Evolutionary conservation across 2,329 filamentous ascomycete species (phyloP), one percentile per base, ranked within the genome.

Genomic region (Juglanconis sp.): DNA sequence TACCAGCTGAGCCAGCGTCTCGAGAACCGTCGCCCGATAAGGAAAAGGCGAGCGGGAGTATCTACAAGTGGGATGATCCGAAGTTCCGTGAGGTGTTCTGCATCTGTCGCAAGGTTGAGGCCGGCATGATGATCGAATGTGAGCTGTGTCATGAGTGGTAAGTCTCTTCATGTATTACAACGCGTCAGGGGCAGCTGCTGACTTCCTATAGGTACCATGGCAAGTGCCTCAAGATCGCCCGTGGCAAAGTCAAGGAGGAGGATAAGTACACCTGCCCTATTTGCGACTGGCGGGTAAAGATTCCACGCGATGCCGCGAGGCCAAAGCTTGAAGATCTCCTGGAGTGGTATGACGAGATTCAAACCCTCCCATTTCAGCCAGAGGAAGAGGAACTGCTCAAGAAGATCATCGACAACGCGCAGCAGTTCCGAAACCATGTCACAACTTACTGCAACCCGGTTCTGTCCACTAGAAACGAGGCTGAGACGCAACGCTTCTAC

Each of bases 91-190:
- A 98, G 71, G 94, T 98, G 0, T 99, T 98, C 73, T 99, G 95
- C 74, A 96, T 99, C 66, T 99, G 95, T 76, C 87, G 95, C 62
- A 91, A 88, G 64, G 86, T 92, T 6, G 95, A 99, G 74, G 92
- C 94, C 42, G 95, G 95, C 55, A 96, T 98, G 89, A 99, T 99
- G 95, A 98, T 99, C 68, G 95, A 99, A 75, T 99, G 95, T 72
- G 95, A 98, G 72, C 81, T 97, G 44, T 99, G 95, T 74, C 94
- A 97, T 70, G 95, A 99, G 78, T 99, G 95, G 95, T 93, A 74
- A 79, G 87, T 79, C 24, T 34, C 44, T 24, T 24, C 40, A 7
- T n/a, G 24, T 24, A 24, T 5, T 35, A 4, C 3, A 13, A 6
- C 2, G n/a, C 35, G 10, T 53, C 10, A 31, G 9, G 11, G 4